Percentiles rank a stretch among this genome's conserved stretches.
Evolutionary conservation across 2,329 filamentous ascomycete species (phyloP).

Genomic region (Exophiala aquamarina): DNA sequence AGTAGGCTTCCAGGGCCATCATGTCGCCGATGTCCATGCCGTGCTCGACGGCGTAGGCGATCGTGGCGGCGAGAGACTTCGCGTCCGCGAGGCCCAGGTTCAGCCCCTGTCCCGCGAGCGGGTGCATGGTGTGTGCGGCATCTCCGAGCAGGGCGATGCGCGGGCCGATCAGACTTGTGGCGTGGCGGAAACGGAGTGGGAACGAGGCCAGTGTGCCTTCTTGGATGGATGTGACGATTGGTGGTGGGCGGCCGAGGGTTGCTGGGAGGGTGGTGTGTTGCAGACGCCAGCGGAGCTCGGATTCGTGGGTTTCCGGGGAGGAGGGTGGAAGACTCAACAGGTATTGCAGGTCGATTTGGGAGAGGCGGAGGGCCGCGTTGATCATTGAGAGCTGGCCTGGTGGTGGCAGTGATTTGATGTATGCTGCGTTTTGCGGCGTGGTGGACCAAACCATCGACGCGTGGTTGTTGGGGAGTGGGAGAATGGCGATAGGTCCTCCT

Average conservation of each 20-base stretch:
- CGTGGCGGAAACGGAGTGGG: constrained; percentile 85
- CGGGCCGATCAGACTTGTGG: constrained; percentile 88
- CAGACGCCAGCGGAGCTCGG: constrained; percentile 78
- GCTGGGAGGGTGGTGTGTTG: constrained; percentile 62
- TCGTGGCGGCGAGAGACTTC: constrained; percentile 70
- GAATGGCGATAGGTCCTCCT: constrained; percentile 79
- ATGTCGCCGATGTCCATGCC: constrained; percentile 83
- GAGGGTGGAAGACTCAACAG: constrained; percentile 66
- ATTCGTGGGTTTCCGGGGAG: constrained; percentile 13
- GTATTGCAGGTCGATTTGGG: constrained; percentile 75
- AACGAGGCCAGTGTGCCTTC: constrained; percentile 82
- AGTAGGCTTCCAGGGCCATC: constrained; percentile 79
- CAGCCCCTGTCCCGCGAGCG: constrained; percentile 88
- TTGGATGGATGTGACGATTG: constrained; percentile 69
- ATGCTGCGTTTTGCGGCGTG: constrained; percentile 73
- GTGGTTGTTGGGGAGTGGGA: constrained; percentile 80
- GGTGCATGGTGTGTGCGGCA: constrained; percentile 92
- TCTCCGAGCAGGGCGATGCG: constrained; percentile 92
- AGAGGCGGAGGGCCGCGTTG: constrained; percentile 87
- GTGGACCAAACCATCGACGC: constrained; percentile 95
- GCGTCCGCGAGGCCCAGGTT: constrained; percentile 93
- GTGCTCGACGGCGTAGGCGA: constrained; percentile 74
- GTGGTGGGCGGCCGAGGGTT: constrained; percentile 54
- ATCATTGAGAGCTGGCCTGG: constrained; percentile 81
- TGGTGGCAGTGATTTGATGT: constrained; percentile 72